These are phyloP conservation scores for Pichia cactophila DNA, from an alignment of 1,139 yeast species.

Conservation along the genomic window DNA sequence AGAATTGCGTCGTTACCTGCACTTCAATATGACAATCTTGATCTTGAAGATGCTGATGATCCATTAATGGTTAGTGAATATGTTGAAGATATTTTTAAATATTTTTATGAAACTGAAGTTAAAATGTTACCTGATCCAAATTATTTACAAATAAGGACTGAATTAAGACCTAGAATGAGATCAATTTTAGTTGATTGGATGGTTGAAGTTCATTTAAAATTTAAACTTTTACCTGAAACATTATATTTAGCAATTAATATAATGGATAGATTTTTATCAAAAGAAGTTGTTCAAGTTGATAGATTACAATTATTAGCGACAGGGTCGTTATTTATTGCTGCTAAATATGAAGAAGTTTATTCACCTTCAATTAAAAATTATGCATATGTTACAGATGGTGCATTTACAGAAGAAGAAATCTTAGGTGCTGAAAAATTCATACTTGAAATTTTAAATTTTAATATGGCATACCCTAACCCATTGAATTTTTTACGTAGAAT, in stretches of 20 bases:
- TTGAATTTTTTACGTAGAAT: slow-evolving; percentile 89
- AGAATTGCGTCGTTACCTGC: not conserved
- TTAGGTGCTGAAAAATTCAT: slow-evolving; percentile 82
- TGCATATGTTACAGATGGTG: slow-evolving; percentile 82
- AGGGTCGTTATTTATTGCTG: slow-evolving; percentile 84
- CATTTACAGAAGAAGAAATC: slow-evolving; percentile 78
- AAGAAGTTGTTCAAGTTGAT: slow-evolving; percentile 72
- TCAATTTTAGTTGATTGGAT: slow-evolving; percentile 92
- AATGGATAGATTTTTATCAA: slow-evolving; percentile 84
- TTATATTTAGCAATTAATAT: slow-evolving; percentile 80
- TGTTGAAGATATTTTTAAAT: slow-evolving; percentile 78
- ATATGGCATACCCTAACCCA: slow-evolving; percentile 86
- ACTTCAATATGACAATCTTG: slow-evolving; percentile 72
- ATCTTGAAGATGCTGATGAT: slow-evolving; percentile 84
- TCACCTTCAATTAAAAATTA: slow-evolving; percentile 84
- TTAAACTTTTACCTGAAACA: slow-evolving; percentile 85
- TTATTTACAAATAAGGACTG: slow-evolving; percentile 67
- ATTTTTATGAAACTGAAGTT: slow-evolving; percentile 65
- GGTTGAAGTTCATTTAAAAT: slow-evolving; percentile 83
- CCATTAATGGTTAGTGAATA: slow-evolving; percentile 95
- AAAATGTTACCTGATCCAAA: slow-evolving; percentile 73
- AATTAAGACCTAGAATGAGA: slow-evolving; percentile 77
- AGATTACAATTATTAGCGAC: slow-evolving; percentile 87
- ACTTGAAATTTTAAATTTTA: slow-evolving; percentile 66
- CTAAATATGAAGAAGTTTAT: slow-evolving; percentile 92